phyloP scores from a whole-genome alignment of 192 early-diverging fungal genomes.

The Spizellomyces sp. region DNA sequence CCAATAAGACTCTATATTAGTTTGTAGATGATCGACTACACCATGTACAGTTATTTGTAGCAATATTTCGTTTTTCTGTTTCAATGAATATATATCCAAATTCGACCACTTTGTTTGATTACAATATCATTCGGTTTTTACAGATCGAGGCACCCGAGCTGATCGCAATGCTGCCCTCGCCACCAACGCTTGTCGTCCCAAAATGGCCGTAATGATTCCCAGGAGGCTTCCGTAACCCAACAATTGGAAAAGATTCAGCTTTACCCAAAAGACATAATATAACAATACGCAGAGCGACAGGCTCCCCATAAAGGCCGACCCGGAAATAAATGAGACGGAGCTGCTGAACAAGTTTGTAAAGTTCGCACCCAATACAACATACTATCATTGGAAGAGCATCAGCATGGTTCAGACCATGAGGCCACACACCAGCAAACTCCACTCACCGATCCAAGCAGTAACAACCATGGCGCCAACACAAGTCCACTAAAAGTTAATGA shows the following conservation, averaged over 20 bases:
- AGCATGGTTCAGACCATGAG: background rate
- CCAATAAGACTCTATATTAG: conserved; percentile 21
- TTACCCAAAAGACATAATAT: conserved; percentile 46
- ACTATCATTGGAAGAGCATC: conserved; percentile 20
- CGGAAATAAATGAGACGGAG: conserved; percentile 31
- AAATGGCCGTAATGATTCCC: conserved; percentile 30
- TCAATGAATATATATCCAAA: background rate
- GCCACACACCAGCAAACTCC: background rate
- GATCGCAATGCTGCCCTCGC: conserved; percentile 26
- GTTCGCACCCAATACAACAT: conserved; percentile 40
- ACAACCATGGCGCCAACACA: conserved; percentile 43
- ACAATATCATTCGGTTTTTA: background rate
- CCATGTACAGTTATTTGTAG: conserved; percentile 1
- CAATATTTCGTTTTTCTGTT: background rate
- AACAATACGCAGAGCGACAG: conserved; percentile 33
- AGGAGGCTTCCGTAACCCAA: conserved; percentile 44
- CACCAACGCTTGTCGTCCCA: conserved; percentile 49
- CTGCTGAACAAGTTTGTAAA: conserved; percentile 34
- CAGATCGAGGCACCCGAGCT: background rate
- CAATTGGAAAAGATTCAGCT: conserved; percentile 51
- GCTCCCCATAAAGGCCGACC: conserved; percentile 34
- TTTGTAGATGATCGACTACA: background rate
- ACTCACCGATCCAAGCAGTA: conserved; percentile 43
- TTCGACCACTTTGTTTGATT: conserved; percentile 3
- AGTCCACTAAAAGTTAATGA: conserved; percentile 35